Base-by-base conservation (phyloP, 1,139 yeast species). In the Candida sojae region DNA sequence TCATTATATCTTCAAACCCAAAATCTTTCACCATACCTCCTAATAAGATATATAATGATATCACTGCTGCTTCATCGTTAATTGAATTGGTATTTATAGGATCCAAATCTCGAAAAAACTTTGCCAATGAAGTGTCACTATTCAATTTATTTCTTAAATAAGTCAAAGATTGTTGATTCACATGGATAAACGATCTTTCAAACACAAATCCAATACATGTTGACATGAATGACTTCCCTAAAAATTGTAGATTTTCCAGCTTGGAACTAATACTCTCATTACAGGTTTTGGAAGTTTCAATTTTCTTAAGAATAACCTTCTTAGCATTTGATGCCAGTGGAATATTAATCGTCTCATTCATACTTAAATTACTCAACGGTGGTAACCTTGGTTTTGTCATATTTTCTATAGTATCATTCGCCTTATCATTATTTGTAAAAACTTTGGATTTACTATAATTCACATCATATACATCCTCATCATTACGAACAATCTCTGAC, bases 1-100 rank as follows among this genome's bases (percentile, higher is more conserved):
- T 73, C 54, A 86, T 67, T 25, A 84, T 74, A 1, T 77, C 65
- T 58, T 88, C 91, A 60, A 88, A 87, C 1, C 96, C 96, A 68
- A 85, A 88, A 63, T 88, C 96, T 57, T 83, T 85, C 35, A 86
- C 78, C 53, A 91, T 80, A 12, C 85, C 83, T 2, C 96, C 96
- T 28, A 88, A 59, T 25, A 86, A 62, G 29, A 85, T 77, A 55
- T 78, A 77, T 42, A 88, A 69, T 34, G 84, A 70, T 35, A 75
- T 71, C 1, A 78, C 69, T 0, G 83, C 82, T 4, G 76, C 66
- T 40, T 76, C 78, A 47, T 82, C 82, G 46, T 65, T 69, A 17
- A 66, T 59, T 11, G 59, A 51, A 1, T 75, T 65, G 1, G 50
- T 42, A 32, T 44, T 44, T 28, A 63, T 59, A 4, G 76, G 72